Conservation (phyloP, 345 rosid species). For the Anastatica hierochuntica region DNA sequence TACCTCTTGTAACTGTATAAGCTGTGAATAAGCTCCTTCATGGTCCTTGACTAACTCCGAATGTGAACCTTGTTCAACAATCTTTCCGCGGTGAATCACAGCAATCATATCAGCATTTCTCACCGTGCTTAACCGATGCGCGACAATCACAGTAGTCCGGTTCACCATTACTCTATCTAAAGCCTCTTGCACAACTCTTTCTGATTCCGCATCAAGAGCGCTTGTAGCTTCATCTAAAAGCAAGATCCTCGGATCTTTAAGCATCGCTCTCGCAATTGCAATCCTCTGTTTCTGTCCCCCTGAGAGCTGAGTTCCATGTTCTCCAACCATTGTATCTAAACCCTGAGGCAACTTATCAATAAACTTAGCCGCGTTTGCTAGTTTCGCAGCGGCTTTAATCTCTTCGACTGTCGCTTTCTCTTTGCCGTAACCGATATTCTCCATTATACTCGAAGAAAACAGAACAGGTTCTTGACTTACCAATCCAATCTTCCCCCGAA, state of each 20-base stretch:
- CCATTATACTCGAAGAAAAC: slow-evolving; percentile 51
- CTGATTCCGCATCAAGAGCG: slow-evolving; percentile 75
- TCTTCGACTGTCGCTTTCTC: slow-evolving; percentile 50
- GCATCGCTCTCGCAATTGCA: slow-evolving; percentile 68
- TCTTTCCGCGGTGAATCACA: slow-evolving; percentile 59
- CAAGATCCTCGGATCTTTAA: slow-evolving; percentile 53
- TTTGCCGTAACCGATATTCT: slow-evolving; percentile 58
- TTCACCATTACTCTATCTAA: slow-evolving; percentile 61
- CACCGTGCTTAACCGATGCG: slow-evolving; percentile 65
- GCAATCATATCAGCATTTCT: slow-evolving; percentile 56
- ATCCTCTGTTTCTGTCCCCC: slow-evolving; percentile 89
- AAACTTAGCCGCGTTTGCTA: slow-evolving; percentile 59
- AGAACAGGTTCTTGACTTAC: slow-evolving; percentile 70
- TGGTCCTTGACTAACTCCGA: slow-evolving; percentile 39
- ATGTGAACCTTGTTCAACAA: slow-evolving; percentile 65
- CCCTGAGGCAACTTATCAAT: slow-evolving; percentile 68
- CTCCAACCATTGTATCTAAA: slow-evolving; percentile 69
- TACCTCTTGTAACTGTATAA: slow-evolving; percentile 48
- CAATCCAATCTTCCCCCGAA: slow-evolving; percentile 50
- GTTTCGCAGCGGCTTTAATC: slow-evolving; percentile 44
- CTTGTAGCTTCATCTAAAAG: slow-evolving; percentile 81
- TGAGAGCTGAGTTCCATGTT: slow-evolving; percentile 72
- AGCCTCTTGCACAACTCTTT: slow-evolving; percentile 62
- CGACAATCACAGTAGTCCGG: slow-evolving; percentile 61
- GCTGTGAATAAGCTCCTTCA: slow-evolving; percentile 63